phyloP scores from a whole-genome alignment of 2,329 filamentous ascomycete species.

The Berkeleyomyces rouxiae region DNA sequence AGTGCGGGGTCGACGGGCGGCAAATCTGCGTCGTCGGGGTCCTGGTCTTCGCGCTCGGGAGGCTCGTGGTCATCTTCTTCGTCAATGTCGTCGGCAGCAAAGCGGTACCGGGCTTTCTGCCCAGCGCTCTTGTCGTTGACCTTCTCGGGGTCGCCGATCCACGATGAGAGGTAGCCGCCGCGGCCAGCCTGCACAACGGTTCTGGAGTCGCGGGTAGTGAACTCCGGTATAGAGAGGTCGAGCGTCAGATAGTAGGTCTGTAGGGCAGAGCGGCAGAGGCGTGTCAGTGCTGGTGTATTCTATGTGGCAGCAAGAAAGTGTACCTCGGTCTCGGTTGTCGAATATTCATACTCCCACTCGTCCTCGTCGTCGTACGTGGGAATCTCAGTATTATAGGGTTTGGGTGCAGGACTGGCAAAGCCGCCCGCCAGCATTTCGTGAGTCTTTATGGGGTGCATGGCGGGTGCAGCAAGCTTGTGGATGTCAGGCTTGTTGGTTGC shows the following conservation, averaged over 20 bases:
- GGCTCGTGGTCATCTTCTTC: slow-evolving; percentile 20
- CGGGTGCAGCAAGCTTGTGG: background rate
- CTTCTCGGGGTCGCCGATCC: slow-evolving; percentile 16
- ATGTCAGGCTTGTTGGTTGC: background rate
- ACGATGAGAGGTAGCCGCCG: slow-evolving; percentile 18
- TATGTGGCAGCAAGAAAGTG: background rate
- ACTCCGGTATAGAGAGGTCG: slow-evolving; percentile 44
- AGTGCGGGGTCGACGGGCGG: background rate
- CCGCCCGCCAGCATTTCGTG: slow-evolving; percentile 11
- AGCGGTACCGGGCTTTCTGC: slow-evolving; percentile 12
- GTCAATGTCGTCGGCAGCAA: slow-evolving; percentile 17
- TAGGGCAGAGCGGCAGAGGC: background rate
- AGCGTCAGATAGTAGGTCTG: slow-evolving; percentile 49
- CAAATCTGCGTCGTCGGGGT: slow-evolving; percentile 14
- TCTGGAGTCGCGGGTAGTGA: slow-evolving; percentile 19
- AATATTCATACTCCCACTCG: slow-evolving; percentile 54
- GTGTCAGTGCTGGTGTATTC: background rate
- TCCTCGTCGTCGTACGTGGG: slow-evolving; percentile 29
- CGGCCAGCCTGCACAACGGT: slow-evolving; percentile 13
- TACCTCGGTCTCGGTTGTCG: slow-evolving; percentile 44
- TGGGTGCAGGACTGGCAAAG: slow-evolving; percentile 5
- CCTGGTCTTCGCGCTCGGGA: slow-evolving; percentile 23
- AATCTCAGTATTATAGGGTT: slow-evolving; percentile 4
- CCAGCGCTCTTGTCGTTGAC: background rate
- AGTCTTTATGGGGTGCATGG: slow-evolving; percentile 4